Evolutionary conservation across 345 rosid genomes (phyloP), one percentile per base, ranked within the genome.

Genomic region (Eucalyptus urophylla): DNA sequence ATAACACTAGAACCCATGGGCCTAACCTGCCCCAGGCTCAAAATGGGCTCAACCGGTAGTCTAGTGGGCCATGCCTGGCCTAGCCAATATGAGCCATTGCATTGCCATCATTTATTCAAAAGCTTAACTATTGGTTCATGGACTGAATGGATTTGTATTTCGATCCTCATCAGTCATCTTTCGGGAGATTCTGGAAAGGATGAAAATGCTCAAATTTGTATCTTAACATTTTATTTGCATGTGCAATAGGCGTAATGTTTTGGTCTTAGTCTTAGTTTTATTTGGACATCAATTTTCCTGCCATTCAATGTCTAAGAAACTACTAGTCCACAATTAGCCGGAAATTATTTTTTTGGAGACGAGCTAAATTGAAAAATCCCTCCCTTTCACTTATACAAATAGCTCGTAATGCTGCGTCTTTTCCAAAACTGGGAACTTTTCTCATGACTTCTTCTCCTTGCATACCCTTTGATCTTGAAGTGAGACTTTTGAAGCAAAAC

Each of bases 171-270:
- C 19, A n/a, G 8, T 65, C 17, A 65, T 65, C 3, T n/a, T 14
- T 14, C 1, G 3, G 1, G 19, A n/a, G 10, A 14, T 6, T n/a
- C 19, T 65, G 14, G 10, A 0, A 65, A 65, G 11, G 21, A 4
- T 65, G 76, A 65, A 65, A 65, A n/a, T 56, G 29, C 27, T 56
- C 67, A 6, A 15, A 11, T 60, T 6, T 27, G 31, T 4, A 27
- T 60, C 67, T 25, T 12, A 12, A 60, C 16, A 6, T 60, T 5
- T 12, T 5, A 27, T 62, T 56, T 56, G 12, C 29, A 56, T 56
- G 29, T 24, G 6, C 62, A 60, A 12, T 6, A 6, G 7, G n/a
- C 8, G n/a, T 60, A 60, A 60, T 60, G 31, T 51, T 12, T 60
- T 25, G n/a, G 31, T 27, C 67, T 6, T 12, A 12, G n/a, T 3